These are phyloP conservation scores for Russula vinacea DNA, from an alignment of 768 basidiomycete genomes.

Conservation along the genomic window DNA sequence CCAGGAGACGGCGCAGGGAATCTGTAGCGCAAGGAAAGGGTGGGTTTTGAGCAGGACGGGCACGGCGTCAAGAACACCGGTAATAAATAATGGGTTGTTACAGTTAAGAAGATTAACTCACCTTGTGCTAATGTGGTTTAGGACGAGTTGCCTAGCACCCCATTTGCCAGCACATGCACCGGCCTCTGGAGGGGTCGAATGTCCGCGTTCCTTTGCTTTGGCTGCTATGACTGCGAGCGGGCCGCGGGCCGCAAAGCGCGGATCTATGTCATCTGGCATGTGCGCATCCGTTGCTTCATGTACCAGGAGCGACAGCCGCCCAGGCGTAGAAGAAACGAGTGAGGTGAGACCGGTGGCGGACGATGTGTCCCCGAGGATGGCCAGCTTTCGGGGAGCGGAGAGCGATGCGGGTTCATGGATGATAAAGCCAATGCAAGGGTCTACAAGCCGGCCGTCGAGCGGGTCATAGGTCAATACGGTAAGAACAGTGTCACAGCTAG, in stretches of 20 bases:
- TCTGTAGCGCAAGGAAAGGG: constrained; percentile 34
- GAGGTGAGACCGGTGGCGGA: constrained; percentile 60
- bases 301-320: constrained; percentile 56
- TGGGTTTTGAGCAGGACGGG: background rate
- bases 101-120: background rate
- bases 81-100: background rate
- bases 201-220: constrained; percentile 55
- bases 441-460: constrained; percentile 38
- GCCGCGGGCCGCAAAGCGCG: constrained; percentile 44
- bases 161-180: constrained; percentile 66
- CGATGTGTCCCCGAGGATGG: constrained; percentile 74
- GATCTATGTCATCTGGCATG: constrained; percentile 56
- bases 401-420: constrained; percentile 51
- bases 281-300: constrained; percentile 82
- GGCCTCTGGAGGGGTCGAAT: constrained; percentile 77
- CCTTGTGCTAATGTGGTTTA: constrained; percentile 79
- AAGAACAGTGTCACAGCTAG: background rate
- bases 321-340: constrained; percentile 36
- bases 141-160: constrained; percentile 56
- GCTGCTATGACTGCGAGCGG: constrained; percentile 40
- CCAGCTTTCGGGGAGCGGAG: constrained; percentile 55
- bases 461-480: background rate
- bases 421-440: constrained; percentile 77
- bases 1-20: constrained; percentile 49
- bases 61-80: background rate